A percentile compares a stretch with the other conserved stretches of the same genome.
phyloP scores from a whole-genome alignment of 2,329 filamentous ascomycete genomes.

The Aspergillus caelatus region DNA sequence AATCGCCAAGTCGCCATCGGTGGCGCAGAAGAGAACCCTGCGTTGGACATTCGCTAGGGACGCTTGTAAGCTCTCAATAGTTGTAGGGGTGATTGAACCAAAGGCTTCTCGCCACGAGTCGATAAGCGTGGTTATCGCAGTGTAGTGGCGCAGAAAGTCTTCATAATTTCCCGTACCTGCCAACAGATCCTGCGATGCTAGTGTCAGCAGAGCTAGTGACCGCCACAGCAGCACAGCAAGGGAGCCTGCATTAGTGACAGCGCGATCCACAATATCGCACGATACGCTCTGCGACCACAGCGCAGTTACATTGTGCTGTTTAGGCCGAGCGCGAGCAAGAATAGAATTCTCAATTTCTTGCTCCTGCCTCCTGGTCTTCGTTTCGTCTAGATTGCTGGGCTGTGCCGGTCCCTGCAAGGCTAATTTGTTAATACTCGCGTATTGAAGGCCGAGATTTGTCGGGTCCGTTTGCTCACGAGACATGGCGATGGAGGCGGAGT shows the following conservation, averaged over 20 bases:
- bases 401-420: neutral
- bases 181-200: neutral
- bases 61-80: neutral
- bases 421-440: neutral
- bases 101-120: neutral
- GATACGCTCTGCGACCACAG: neutral
- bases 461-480: neutral
- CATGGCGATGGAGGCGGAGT: neutral
- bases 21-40: neutral
- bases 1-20: slow-evolving; percentile 3
- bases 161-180: neutral
- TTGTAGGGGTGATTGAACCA: neutral
- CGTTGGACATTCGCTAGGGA: neutral
- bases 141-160: neutral
- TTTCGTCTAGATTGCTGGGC: neutral
- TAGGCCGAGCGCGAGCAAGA: neutral
- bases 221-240: slow-evolving; percentile 5
- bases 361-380: neutral
- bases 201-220: neutral
- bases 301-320: neutral
- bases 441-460: neutral
- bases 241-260: neutral
- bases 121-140: neutral
- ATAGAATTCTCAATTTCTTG: slow-evolving; percentile 1
- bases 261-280: neutral